phyloP scores from a whole-genome alignment of 495 filamentous ascomycete species.

The Aspergillus homomorphus region DNA sequence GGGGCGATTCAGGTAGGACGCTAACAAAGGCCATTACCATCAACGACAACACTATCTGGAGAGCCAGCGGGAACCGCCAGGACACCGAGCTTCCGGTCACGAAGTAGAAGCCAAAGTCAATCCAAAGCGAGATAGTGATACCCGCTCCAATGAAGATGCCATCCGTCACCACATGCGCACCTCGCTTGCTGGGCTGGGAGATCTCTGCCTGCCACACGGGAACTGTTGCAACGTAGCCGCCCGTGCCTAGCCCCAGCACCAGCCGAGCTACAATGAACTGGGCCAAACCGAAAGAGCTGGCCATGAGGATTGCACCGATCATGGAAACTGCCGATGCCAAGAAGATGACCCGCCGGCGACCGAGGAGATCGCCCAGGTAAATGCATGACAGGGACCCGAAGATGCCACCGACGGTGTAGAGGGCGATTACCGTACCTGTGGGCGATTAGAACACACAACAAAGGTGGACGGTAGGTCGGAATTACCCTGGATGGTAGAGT shows the following conservation, averaged over 20 bases:
- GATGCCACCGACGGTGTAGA: constrained; percentile 35
- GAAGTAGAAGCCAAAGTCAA: constrained; percentile 59
- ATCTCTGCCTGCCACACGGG: constrained; percentile 66
- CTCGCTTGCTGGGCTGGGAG: constrained; percentile 56
- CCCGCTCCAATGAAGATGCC: constrained; percentile 64
- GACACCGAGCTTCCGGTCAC: constrained; percentile 48
- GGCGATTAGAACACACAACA: neutral
- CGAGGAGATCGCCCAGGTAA: constrained; percentile 31
- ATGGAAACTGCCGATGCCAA: constrained; percentile 30
- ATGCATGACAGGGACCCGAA: constrained; percentile 35
- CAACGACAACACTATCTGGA: constrained; percentile 58
- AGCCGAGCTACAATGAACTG: constrained; percentile 48
- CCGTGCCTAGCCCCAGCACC: constrained; percentile 60
- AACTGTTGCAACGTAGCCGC: constrained; percentile 60
- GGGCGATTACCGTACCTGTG: constrained; percentile 33
- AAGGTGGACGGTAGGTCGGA: neutral
- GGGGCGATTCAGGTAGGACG: constrained; percentile 58
- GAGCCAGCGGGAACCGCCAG: constrained; percentile 64
- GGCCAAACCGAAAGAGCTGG: constrained; percentile 33
- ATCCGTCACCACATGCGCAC: constrained; percentile 62
- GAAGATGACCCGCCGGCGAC: constrained; percentile 33
- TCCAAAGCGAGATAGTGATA: constrained; percentile 64
- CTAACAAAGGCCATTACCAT: constrained; percentile 46
- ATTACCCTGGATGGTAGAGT: constrained; percentile 42
- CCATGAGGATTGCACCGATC: constrained; percentile 44